Evolutionary conservation across 1,139 yeast genomes (phyloP).

Genomic region (Suhomyces chickasaworum): DNA sequence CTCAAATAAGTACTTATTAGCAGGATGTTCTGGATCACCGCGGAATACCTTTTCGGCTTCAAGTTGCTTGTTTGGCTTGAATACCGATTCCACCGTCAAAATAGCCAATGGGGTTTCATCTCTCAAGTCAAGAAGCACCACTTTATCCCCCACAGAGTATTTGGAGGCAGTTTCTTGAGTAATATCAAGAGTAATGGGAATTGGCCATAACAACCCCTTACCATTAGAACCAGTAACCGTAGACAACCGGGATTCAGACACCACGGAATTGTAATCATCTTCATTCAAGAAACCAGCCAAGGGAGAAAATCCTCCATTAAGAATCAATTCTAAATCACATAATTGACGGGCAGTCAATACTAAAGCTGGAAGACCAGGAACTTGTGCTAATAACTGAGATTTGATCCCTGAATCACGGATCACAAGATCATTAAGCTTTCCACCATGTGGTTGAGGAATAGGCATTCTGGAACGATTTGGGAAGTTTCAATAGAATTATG

Average conservation of each 20-base stretch:
- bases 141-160: conserved; percentile 58
- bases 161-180: conserved; percentile 51
- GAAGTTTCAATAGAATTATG: too few species aligned
- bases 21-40: conserved; percentile 98
- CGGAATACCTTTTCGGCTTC: conserved; percentile 90
- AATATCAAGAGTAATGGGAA: conserved; percentile 90
- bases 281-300: conserved; percentile 82
- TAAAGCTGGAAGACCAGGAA: conserved; percentile 49
- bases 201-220: conserved; percentile 82
- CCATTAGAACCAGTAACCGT: conserved; percentile 40
- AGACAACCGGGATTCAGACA: conserved; percentile 70
- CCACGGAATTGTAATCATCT: conserved; percentile 80
- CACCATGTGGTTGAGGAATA: conserved; percentile 92
- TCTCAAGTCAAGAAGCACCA: conserved; percentile 80
- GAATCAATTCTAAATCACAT: conserved; percentile 88
- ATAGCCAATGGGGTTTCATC: conserved; percentile 82
- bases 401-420: conserved; percentile 74
- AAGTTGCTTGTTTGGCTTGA: conserved; percentile 71
- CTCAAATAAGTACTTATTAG: conserved; percentile 70
- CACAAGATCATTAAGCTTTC: conserved; percentile 79
- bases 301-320: conserved; percentile 95
- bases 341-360: conserved; percentile 82
- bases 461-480: conserved; percentile 40
- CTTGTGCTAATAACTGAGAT: conserved; percentile 57
- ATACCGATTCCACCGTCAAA: conserved; percentile 75